A percentile compares a stretch with the other conserved stretches of the same genome.
Evolutionary conservation across 306 rosid species (phyloP).

Genomic region (Cucurbita maxima): DNA sequence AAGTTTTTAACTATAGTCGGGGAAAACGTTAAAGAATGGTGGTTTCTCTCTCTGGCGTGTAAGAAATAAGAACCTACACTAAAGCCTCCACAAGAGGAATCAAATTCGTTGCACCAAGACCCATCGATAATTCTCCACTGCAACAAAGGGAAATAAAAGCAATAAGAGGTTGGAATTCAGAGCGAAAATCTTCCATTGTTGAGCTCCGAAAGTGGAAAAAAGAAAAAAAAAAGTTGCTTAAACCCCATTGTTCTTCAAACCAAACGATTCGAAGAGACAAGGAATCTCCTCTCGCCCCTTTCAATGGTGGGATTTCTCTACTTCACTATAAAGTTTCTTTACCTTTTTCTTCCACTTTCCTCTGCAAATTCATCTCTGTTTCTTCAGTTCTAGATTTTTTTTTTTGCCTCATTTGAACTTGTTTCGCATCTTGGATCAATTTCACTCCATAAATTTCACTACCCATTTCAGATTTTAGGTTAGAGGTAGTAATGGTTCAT

Average conservation of each 20-base stretch:
- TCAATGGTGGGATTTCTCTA: slow-evolving; percentile 7
- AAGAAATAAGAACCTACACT: slow-evolving; percentile 2
- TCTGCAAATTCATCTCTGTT: background rate
- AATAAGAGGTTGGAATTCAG: background rate
- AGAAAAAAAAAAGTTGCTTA: background rate
- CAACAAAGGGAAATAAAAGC: background rate
- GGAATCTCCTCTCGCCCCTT: background rate
- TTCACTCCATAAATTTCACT: background rate
- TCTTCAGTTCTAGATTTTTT: background rate
- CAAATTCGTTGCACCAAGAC: slow-evolving; percentile 1
- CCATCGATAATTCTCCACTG: background rate
- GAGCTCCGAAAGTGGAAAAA: background rate
- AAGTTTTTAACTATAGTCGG: no score
- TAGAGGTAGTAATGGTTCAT: background rate
- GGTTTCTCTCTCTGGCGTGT: no score
- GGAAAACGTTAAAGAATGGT: no score
- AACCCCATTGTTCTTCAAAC: background rate
- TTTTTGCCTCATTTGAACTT: background rate
- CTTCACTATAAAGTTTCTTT: background rate
- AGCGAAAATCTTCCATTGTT: background rate
- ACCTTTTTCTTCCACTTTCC: background rate
- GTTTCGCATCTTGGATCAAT: background rate
- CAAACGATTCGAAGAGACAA: background rate
- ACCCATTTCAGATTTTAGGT: slow-evolving; percentile 1
- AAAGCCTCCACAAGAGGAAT: slow-evolving; percentile 1